Conservation (phyloP, 202 grass and related monocot genomes). For the Brachypodium distachyon region DNA sequence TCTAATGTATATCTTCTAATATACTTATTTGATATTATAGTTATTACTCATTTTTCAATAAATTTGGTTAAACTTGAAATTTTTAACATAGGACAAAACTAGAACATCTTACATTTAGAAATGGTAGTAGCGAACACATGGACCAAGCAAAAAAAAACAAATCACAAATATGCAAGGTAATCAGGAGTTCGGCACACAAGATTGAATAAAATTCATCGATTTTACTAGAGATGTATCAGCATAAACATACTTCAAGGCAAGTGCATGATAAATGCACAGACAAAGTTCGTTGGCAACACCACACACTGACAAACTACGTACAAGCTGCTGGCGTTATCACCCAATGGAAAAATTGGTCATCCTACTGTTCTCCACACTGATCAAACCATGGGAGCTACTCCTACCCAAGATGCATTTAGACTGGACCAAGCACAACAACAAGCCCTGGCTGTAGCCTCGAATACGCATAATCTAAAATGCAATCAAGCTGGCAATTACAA, state of each 20-base stretch:
- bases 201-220: neutral
- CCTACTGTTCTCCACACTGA: slow-evolving; percentile 15
- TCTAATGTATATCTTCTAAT: too few relatives aligned
- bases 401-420: slow-evolving; percentile 35
- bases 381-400: slow-evolving; percentile 20
- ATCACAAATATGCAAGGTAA: neutral
- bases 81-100: too few relatives aligned
- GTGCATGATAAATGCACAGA: neutral
- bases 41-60: too few relatives aligned
- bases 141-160: neutral
- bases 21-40: too few relatives aligned
- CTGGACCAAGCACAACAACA: slow-evolving; percentile 22
- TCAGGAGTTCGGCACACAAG: neutral
- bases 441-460: slow-evolving; percentile 5
- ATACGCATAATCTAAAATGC: slow-evolving; percentile 41
- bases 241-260: neutral
- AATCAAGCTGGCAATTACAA: slow-evolving; percentile 61
- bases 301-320: neutral
- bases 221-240: neutral
- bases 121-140: neutral
- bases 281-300: neutral
- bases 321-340: neutral
- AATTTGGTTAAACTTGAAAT: too few relatives aligned
- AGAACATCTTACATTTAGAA: too few relatives aligned
- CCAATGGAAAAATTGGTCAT: neutral